Conservation (phyloP, 345 rosid genomes). For the Hypericum perforatum region DNA sequence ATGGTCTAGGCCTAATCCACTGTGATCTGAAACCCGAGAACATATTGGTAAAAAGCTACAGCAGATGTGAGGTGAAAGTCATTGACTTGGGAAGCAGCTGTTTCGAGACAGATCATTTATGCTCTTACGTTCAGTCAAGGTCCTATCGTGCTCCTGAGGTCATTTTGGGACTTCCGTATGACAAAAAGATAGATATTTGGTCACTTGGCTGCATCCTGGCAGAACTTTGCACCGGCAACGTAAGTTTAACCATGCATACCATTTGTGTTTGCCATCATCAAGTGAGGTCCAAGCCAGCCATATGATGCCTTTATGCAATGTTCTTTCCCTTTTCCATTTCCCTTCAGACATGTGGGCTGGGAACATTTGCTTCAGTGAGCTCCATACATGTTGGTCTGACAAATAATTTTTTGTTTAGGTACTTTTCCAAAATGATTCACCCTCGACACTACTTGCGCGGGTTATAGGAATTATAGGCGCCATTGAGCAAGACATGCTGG, state of each 20-base stretch:
- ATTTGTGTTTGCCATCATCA: too few relatives aligned
- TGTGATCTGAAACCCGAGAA: constrained; percentile 97
- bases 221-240: constrained; percentile 96
- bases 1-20: constrained; percentile 94
- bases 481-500: constrained; percentile 75
- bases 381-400: not conserved
- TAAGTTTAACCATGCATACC: constrained; percentile 30
- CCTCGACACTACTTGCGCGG: constrained; percentile 85
- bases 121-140: constrained; percentile 97
- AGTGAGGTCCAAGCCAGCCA: too few relatives aligned
- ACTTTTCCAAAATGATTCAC: constrained; percentile 96
- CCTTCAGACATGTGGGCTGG: too few relatives aligned
- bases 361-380: not conserved
- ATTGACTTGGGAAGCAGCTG: constrained; percentile 99
- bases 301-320: too few relatives aligned
- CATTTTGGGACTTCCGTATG: constrained; percentile 85
- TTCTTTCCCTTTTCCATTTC: too few relatives aligned
- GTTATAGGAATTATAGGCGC: constrained; percentile 79
- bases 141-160: constrained; percentile 99
- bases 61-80: constrained; percentile 97
- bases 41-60: constrained; percentile 91
- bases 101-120: constrained; percentile 94
- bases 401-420: constrained; percentile 42
- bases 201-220: constrained; percentile 99
- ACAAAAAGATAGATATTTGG: constrained; percentile 97